phyloP scores from a whole-genome alignment of 2,329 filamentous ascomycete genomes.

The Ophiostoma sp. region DNA sequence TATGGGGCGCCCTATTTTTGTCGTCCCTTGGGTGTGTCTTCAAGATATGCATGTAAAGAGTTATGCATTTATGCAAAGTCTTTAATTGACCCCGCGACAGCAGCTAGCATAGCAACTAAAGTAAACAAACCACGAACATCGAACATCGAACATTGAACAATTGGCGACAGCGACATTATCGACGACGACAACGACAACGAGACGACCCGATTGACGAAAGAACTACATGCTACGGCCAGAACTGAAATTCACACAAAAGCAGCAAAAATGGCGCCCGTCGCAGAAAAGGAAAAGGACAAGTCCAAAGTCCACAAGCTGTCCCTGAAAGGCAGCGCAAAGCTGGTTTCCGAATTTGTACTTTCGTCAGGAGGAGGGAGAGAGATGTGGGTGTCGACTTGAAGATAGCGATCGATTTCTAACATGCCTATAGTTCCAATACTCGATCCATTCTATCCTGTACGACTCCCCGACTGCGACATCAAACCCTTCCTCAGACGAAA shows the following conservation, averaged over 20 bases:
- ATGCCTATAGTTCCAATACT: slow-evolving; percentile 79
- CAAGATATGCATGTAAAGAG: not conserved
- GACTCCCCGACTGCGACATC: slow-evolving; percentile 32
- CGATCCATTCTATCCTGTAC: slow-evolving; percentile 93
- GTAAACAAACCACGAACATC: slow-evolving; percentile 24
- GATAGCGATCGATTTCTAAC: not conserved
- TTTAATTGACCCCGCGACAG: slow-evolving; percentile 15
- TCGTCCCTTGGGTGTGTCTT: not conserved
- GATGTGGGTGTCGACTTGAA: not conserved
- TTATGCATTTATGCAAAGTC: slow-evolving; percentile 1
- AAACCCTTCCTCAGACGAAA: not conserved
- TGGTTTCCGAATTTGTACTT: slow-evolving; percentile 92
- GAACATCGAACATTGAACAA: not conserved
- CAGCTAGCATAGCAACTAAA: slow-evolving; percentile 25
- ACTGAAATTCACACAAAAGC: not conserved
- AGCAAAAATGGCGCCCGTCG: slow-evolving; percentile 27
- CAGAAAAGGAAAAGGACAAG: slow-evolving; percentile 59
- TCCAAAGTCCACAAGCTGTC: slow-evolving; percentile 95
- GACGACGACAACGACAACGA: not conserved
- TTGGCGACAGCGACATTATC: not conserved
- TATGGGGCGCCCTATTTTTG: too few species aligned
- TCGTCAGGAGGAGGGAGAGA: not conserved
- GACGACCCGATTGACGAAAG: too few species aligned
- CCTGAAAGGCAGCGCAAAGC: slow-evolving; percentile 78
- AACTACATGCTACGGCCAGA: too few species aligned